Evolutionary conservation across 257 asterid species (phyloP).

Genomic region (Plectranthus barbatus): DNA sequence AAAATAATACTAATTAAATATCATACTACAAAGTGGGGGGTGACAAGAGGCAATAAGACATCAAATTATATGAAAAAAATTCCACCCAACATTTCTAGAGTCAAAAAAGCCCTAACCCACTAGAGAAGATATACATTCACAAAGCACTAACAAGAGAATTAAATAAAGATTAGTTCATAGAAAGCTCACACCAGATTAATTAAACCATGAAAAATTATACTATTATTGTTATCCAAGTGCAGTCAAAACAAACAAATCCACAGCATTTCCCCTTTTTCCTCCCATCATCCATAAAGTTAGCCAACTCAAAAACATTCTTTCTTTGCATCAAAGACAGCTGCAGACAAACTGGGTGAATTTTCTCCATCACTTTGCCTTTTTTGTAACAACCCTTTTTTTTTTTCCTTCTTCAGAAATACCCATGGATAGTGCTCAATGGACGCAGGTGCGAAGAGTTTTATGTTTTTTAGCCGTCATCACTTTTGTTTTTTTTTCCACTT

Average conservation of each 20-base stretch:
- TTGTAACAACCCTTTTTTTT: conserved; percentile 12
- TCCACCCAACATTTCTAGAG: conserved; percentile 13
- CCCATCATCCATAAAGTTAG: conserved; percentile 38
- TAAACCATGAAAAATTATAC: background rate
- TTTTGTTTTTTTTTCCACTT: background rate
- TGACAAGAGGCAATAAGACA: conserved; percentile 16
- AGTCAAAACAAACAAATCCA: conserved; percentile 47
- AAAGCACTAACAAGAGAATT: conserved; percentile 31
- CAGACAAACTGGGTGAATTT: conserved; percentile 42
- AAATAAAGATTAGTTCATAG: conserved; percentile 8
- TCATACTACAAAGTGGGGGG: conserved; percentile 18
- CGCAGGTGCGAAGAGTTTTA: conserved; percentile 36
- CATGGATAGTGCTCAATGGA: conserved; percentile 69
- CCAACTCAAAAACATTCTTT: conserved; percentile 48
- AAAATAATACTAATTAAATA: conserved; percentile 7
- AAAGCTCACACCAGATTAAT: conserved; percentile 5
- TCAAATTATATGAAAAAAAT: conserved; percentile 15
- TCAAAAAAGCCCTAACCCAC: conserved; percentile 47
- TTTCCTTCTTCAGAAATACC: conserved; percentile 6
- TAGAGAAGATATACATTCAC: conserved; percentile 38
- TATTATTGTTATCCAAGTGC: conserved; percentile 11
- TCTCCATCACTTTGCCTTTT: conserved; percentile 35
- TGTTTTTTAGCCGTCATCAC: background rate
- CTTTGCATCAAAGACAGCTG: conserved; percentile 45
- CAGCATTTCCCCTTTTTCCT: conserved; percentile 13